These are phyloP conservation scores for Lactarius evosmus DNA, from an alignment of 768 basidiomycete species.

Conservation along the genomic window DNA sequence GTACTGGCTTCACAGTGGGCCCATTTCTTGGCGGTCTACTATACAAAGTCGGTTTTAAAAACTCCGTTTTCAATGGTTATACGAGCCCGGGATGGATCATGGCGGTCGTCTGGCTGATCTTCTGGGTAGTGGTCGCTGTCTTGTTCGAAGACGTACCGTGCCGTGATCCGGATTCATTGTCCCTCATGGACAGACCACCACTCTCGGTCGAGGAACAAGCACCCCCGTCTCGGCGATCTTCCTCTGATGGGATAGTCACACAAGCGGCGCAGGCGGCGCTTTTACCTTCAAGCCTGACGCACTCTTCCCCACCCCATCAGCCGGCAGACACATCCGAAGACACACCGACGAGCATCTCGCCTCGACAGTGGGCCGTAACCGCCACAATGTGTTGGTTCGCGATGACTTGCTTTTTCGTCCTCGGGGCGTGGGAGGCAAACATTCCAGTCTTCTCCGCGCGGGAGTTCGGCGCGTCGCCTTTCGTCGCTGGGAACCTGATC, in stretches of 20 bases:
- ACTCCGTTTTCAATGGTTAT: constrained; percentile 60
- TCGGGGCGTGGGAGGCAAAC: constrained; percentile 67
- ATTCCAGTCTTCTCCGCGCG: constrained; percentile 57
- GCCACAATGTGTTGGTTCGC: constrained; percentile 68
- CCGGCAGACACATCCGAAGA: constrained; percentile 19
- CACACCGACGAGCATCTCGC: constrained; percentile 22
- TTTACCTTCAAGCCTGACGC: not conserved
- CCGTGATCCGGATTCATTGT: not conserved
- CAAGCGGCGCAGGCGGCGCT: not conserved
- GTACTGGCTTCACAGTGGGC: constrained; percentile 56
- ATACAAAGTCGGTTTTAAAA: constrained; percentile 57
- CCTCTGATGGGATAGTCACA: not conserved
- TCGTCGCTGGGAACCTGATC: constrained; percentile 65
- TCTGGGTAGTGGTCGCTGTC: constrained; percentile 42
- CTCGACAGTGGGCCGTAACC: constrained; percentile 50
- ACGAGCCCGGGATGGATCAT: constrained; percentile 68
- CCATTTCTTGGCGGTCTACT: constrained; percentile 62
- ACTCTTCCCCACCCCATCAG: constrained; percentile 2
- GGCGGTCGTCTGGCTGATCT: constrained; percentile 50
- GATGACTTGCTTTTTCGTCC: constrained; percentile 67
- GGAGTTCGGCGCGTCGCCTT: constrained; percentile 55
- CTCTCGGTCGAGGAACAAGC: not conserved
- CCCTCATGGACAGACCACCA: not conserved
- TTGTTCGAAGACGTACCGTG: constrained; percentile 37
- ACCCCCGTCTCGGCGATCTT: not conserved